These are phyloP conservation scores for Alloteropsis angusta DNA, from an alignment of 202 grass and related monocot species.

Conservation along the genomic window DNA sequence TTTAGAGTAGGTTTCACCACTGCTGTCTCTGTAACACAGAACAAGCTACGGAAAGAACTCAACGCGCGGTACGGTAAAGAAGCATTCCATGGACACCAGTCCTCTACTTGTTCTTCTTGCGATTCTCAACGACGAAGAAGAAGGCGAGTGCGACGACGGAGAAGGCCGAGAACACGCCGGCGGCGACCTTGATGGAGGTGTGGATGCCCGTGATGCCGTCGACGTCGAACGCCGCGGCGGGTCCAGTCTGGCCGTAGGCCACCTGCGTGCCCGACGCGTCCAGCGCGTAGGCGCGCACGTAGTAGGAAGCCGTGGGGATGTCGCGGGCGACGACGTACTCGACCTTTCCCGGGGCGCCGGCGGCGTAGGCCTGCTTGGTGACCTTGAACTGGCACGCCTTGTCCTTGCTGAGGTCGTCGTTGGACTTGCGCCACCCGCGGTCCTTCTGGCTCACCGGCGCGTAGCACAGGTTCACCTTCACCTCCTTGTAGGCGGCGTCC, in stretches of 20 bases:
- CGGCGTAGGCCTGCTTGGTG: conserved; percentile 33
- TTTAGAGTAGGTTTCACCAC: not conserved
- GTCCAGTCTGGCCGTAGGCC: conserved; percentile 62
- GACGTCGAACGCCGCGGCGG: conserved; percentile 33
- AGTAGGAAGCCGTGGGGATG: conserved; percentile 54
- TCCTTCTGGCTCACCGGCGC: conserved; percentile 63
- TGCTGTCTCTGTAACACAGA: not conserved
- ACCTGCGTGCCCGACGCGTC: conserved; percentile 49
- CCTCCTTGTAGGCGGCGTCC: conserved; percentile 35
- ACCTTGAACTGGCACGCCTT: conserved; percentile 90
- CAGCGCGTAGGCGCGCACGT: conserved; percentile 56
- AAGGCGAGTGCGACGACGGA: conserved; percentile 43
- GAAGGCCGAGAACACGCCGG: conserved; percentile 77
- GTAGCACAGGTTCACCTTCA: conserved; percentile 75
- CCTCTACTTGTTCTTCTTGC: conserved; percentile 51
- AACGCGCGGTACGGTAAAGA: not conserved
- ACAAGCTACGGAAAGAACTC: not conserved
- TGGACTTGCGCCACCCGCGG: conserved; percentile 63
- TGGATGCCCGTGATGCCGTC: conserved; percentile 58
- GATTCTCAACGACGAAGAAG: conserved; percentile 70
- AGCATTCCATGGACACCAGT: not conserved
- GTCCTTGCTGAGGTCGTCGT: conserved; percentile 63
- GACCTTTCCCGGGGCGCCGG: not conserved
- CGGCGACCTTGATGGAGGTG: conserved; percentile 49
- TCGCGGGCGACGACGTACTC: conserved; percentile 37